These are phyloP conservation scores for Phytophthora sp. DNA, from an alignment of 352 stramenopile species.

Conservation along the genomic window DNA sequence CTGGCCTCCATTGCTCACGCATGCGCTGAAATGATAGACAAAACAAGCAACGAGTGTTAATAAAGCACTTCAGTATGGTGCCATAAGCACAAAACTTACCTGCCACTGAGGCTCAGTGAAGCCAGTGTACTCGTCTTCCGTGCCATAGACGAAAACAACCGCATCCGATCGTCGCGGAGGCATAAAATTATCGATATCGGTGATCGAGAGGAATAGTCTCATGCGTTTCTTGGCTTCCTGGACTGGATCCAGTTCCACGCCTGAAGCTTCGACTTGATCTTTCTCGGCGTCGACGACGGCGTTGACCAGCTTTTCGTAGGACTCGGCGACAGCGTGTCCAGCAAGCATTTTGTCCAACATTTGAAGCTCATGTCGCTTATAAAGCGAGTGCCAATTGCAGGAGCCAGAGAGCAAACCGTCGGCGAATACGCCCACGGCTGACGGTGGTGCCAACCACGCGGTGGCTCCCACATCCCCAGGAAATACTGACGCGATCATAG, in stretches of 20 bases:
- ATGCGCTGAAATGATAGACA: constrained; percentile 43
- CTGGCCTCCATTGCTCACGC: constrained; percentile 57
- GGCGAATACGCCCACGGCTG: constrained; percentile 72
- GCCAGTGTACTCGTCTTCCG: constrained; percentile 82
- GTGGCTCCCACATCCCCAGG: constrained; percentile 68
- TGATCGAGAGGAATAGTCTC: constrained; percentile 81
- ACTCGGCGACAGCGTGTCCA: constrained; percentile 38
- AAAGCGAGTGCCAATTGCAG: constrained; percentile 79
- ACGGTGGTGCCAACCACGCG: constrained; percentile 77
- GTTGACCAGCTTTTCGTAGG: constrained; percentile 24
- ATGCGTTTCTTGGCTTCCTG: constrained; percentile 80
- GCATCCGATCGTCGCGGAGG: constrained; percentile 67
- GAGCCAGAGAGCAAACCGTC: constrained; percentile 77
- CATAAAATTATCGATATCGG: constrained; percentile 84
- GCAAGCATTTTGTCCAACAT: constrained; percentile 76
- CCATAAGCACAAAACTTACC: constrained; percentile 24
- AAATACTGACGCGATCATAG: constrained; percentile 78
- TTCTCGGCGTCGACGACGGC: neutral
- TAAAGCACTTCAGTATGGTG: neutral
- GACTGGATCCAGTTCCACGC: constrained; percentile 48
- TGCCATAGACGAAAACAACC: constrained; percentile 77
- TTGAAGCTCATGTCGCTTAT: constrained; percentile 69
- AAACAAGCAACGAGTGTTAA: neutral
- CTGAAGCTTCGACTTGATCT: neutral
- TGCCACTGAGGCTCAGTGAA: constrained; percentile 64